phyloP scores from a whole-genome alignment of 805 yeast genomes.

The Naumovozyma baii region DNA sequence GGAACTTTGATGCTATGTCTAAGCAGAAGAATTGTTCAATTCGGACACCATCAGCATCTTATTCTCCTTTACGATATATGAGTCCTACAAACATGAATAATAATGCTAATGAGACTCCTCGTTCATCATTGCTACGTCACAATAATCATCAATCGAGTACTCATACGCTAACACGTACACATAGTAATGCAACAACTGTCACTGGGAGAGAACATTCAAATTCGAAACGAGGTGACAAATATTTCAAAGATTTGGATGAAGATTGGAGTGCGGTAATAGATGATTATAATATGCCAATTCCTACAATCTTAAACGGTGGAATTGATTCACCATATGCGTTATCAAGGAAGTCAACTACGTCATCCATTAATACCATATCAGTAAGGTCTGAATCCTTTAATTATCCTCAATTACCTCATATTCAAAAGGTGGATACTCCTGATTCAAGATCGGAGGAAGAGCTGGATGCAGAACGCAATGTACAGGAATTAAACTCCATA shows the following conservation, averaged over 20 bases:
- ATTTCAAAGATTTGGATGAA: slow-evolving; percentile 68
- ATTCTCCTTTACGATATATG: slow-evolving; percentile 21
- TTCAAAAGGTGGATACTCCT: slow-evolving; percentile 14
- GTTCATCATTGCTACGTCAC: slow-evolving; percentile 8
- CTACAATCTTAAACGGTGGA: slow-evolving; percentile 26
- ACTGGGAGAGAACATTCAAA: slow-evolving; percentile 3
- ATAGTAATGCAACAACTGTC: slow-evolving; percentile 3
- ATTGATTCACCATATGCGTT: slow-evolving; percentile 15
- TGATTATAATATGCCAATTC: slow-evolving; percentile 30
- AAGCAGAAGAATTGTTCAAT: slow-evolving; percentile 18
- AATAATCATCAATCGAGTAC: slow-evolving; percentile 8
- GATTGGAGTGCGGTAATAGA: slow-evolving; percentile 85
- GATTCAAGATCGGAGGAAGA: slow-evolving; percentile 19
- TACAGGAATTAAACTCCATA: slow-evolving; percentile 45
- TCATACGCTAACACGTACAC: slow-evolving; percentile 1
- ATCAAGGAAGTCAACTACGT: slow-evolving; percentile 10
- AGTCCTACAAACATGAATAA: slow-evolving; percentile 9
- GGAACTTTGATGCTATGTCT: slow-evolving; percentile 25
- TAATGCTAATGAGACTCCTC: slow-evolving; percentile 10
- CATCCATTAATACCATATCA: slow-evolving; percentile 18
- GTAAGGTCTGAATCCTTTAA: slow-evolving; percentile 7
- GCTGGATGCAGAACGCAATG: slow-evolving; percentile 23
- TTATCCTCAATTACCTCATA: slow-evolving; percentile 26
- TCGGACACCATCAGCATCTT: slow-evolving; percentile 14
- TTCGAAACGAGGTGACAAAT: slow-evolving; percentile 25